A percentile compares a stretch with the other conserved stretches of the same genome.
phyloP scores from a whole-genome alignment of 1,284 basidiomycete genomes.

The Malassezia cuniculi region DNA sequence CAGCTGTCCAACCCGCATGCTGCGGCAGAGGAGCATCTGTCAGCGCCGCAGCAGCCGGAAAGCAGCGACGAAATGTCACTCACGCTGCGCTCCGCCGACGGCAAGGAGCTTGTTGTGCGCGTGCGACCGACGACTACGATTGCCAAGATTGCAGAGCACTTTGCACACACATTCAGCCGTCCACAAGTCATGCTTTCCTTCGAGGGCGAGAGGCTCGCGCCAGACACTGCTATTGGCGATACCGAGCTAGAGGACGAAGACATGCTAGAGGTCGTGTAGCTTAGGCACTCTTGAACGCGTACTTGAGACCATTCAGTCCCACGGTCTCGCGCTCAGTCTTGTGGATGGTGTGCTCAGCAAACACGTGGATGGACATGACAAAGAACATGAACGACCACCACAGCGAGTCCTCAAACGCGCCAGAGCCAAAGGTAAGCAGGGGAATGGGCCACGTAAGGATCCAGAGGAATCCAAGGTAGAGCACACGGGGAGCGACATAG shows the following conservation, averaged over 20 bases:
- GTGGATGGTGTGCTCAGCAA: conserved; percentile 28
- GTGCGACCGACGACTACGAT: conserved; percentile 23
- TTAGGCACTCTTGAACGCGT: conserved; percentile 39
- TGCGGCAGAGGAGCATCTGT: background rate
- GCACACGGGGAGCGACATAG: conserved; percentile 22
- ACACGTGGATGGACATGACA: conserved; percentile 19
- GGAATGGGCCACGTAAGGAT: conserved; percentile 28
- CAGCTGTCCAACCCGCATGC: background rate
- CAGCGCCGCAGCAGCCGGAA: background rate
- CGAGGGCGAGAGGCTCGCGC: conserved; percentile 16
- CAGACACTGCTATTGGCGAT: conserved; percentile 13
- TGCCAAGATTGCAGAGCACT: conserved; percentile 18
- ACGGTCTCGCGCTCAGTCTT: conserved; percentile 26
- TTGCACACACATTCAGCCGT: conserved; percentile 9
- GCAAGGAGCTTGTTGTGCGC: conserved; percentile 13
- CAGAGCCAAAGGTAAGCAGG: conserved; percentile 38
- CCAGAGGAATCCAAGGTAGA: conserved; percentile 35
- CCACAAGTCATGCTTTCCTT: conserved; percentile 10
- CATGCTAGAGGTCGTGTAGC: conserved; percentile 14
- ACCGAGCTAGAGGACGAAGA: conserved; percentile 22
- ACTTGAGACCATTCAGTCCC: conserved; percentile 32
- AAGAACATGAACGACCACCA: conserved; percentile 37
- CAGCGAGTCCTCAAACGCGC: conserved; percentile 36
- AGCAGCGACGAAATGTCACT: conserved; percentile 13
- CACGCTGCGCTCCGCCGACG: conserved; percentile 16